Evolutionary conservation across 2,329 filamentous ascomycete species (phyloP).

Genomic region (Neonectria magnoliae): DNA sequence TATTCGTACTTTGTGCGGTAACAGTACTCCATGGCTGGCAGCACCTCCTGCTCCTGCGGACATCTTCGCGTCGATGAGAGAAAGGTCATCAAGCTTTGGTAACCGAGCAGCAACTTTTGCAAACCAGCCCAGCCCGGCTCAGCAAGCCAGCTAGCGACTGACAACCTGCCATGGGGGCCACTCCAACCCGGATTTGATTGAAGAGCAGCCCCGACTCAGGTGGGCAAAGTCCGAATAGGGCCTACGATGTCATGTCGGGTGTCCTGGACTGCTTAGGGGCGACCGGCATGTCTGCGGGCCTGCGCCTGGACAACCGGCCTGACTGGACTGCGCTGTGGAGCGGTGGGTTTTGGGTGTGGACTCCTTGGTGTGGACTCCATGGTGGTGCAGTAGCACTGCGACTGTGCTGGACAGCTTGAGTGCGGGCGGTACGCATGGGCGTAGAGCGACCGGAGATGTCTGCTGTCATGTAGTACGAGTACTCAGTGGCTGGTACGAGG

Average conservation of each 20-base stretch:
- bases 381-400: constrained; percentile 20
- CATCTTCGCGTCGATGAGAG: neutral
- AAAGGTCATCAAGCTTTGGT: neutral
- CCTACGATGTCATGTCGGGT: constrained; percentile 4
- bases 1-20: neutral
- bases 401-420: constrained; percentile 9
- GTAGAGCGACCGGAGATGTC: neutral
- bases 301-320: constrained; percentile 10
- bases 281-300: constrained; percentile 18
- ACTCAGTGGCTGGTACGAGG: neutral
- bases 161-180: constrained; percentile 23
- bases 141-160: neutral
- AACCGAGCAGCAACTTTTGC: neutral
- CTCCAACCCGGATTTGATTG: constrained; percentile 14
- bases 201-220: constrained; percentile 10
- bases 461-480: neutral
- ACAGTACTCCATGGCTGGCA: no score
- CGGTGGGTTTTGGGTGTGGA: constrained; percentile 2
- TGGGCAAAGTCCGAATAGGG: constrained; percentile 9
- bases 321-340: constrained; percentile 18
- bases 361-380: constrained; percentile 6
- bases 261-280: constrained; percentile 7
- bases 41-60: no score
- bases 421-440: neutral
- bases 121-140: no score